phyloP scores from a whole-genome alignment of 805 yeast genomes.

The Priceomyces carsonii region DNA sequence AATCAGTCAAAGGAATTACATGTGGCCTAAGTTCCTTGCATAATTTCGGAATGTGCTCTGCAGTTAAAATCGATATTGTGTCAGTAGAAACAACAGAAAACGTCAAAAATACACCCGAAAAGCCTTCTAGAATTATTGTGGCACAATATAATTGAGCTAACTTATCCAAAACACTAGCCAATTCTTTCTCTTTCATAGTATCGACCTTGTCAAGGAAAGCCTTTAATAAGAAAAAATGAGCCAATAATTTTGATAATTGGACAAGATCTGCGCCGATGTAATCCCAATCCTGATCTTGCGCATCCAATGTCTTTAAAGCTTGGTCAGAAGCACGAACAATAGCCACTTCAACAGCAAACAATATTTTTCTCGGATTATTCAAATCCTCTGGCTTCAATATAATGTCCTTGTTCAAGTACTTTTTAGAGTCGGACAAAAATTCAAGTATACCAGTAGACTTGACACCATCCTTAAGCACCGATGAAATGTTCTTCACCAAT shows the following conservation, averaged over 20 bases:
- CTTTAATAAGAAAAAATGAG: constrained; percentile 44
- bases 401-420: constrained; percentile 18
- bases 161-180: constrained; percentile 49
- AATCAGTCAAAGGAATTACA: constrained; percentile 75
- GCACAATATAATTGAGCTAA: constrained; percentile 55
- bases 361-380: constrained; percentile 21
- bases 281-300: constrained; percentile 44
- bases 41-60: constrained; percentile 26
- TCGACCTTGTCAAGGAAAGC: constrained; percentile 38
- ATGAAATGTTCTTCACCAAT: constrained; percentile 51
- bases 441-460: constrained; percentile 45
- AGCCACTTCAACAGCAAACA: constrained; percentile 33
- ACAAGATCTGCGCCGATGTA: constrained; percentile 46
- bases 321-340: constrained; percentile 39
- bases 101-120: constrained; percentile 71
- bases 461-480: constrained; percentile 39
- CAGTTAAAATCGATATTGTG: constrained; percentile 9
- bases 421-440: constrained; percentile 38
- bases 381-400: constrained; percentile 15
- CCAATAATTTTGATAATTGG: constrained; percentile 46
- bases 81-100: constrained; percentile 55
- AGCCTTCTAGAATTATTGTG: constrained; percentile 55
- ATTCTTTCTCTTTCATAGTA: constrained; percentile 28
- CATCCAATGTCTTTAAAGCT: constrained; percentile 30
- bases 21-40: constrained; percentile 49